Evolutionary conservation across 345 rosid genomes (phyloP).

Genomic region (Melastoma malabathricum): DNA sequence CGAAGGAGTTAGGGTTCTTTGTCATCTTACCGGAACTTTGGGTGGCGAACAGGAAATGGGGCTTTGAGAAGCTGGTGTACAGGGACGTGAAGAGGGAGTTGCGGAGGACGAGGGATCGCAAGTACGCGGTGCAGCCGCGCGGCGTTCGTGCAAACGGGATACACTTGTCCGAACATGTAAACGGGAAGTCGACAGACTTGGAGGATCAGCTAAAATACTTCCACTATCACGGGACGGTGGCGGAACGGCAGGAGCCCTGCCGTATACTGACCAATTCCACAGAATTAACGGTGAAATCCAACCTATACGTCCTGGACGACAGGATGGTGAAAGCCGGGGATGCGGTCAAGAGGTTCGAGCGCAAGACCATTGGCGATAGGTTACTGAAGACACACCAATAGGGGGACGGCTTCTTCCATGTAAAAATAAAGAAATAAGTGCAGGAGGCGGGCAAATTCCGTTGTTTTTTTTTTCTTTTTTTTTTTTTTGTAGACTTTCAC

Average conservation of each 20-base stretch:
- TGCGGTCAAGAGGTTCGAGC: conserved; percentile 59
- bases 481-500: no score
- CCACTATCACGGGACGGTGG: conserved; percentile 84
- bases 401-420: no score
- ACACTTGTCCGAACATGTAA: conserved; percentile 78
- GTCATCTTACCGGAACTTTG: no score
- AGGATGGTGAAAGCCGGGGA: conserved; percentile 42
- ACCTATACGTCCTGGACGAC: conserved; percentile 55
- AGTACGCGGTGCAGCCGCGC: conserved; percentile 71
- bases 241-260: conserved; percentile 64
- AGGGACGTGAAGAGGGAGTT: conserved; percentile 61
- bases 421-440: no score
- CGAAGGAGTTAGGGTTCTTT: no score
- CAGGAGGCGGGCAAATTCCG: no score
- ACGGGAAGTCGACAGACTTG: conserved; percentile 50
- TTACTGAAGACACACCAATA: conserved; percentile 54
- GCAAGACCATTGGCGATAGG: conserved; percentile 47
- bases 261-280: conserved; percentile 37
- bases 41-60: conserved; percentile 58
- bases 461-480: no score
- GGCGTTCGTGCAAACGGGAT: conserved; percentile 67
- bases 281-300: conserved; percentile 28
- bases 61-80: conserved; percentile 79
- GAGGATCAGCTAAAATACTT: conserved; percentile 55
- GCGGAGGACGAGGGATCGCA: conserved; percentile 67